Evolutionary conservation across 2,329 filamentous ascomycete species (phyloP).

Genomic region (Daldinia sp.): DNA sequence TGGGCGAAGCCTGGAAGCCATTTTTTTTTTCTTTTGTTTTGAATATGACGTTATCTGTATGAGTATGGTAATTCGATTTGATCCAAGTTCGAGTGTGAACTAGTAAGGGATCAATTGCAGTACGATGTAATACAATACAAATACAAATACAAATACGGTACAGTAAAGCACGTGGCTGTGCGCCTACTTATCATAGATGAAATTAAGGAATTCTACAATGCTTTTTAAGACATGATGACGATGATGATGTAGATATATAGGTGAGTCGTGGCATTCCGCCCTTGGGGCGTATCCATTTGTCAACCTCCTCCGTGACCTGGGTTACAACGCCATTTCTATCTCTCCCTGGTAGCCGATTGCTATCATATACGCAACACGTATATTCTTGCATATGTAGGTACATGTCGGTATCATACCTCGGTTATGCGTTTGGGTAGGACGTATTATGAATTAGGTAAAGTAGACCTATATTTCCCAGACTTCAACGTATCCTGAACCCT

Average conservation of each 20-base stretch:
- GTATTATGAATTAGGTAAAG: constrained; percentile 3
- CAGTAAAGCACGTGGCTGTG: not conserved
- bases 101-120: not conserved
- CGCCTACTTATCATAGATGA: not conserved
- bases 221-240: not conserved
- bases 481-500: not conserved
- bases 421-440: not conserved
- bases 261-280: not conserved
- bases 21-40: too few relatives aligned
- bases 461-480: not conserved
- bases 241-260: not conserved
- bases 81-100: not conserved
- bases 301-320: not conserved
- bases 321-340: not conserved
- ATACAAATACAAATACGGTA: not conserved
- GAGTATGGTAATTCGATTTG: too few relatives aligned
- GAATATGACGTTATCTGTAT: not conserved
- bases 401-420: not conserved
- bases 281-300: constrained; percentile 3
- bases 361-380: constrained; percentile 2
- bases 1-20: constrained; percentile 30
- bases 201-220: not conserved
- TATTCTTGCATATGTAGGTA: not conserved
- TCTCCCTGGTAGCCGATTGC: not conserved
- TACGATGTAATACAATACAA: not conserved